These are phyloP conservation scores for Penicillium sclerotigenum DNA, from an alignment of 2,329 filamentous ascomycete species.

Conservation along the genomic window DNA sequence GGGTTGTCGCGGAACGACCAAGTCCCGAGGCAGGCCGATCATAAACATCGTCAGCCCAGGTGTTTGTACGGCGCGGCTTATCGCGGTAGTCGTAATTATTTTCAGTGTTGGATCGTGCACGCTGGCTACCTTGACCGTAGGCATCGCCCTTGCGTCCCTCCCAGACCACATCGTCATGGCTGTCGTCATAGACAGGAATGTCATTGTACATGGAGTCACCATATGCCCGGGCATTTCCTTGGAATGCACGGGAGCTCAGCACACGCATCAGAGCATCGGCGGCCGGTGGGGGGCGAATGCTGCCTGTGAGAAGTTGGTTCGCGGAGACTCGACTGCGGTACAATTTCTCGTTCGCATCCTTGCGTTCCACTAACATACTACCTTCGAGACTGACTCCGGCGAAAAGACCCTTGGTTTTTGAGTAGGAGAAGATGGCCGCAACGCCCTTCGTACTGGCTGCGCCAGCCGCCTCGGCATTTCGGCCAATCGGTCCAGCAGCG, in stretches of 20 bases:
- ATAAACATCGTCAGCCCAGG: conserved; percentile 51
- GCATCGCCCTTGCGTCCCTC: conserved; percentile 69
- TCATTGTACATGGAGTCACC: conserved; percentile 87
- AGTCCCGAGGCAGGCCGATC: conserved; percentile 40
- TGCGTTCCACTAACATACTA: conserved; percentile 85
- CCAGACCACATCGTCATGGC: conserved; percentile 80
- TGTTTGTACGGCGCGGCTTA: conserved; percentile 46
- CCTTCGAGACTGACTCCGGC: conserved; percentile 94
- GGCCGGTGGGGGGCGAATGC: conserved; percentile 72
- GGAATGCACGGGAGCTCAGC: conserved; percentile 80
- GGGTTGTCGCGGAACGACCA: conserved; percentile 35
- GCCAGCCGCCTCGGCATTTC: conserved; percentile 93
- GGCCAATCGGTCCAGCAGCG: conserved; percentile 86
- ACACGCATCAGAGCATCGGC: conserved; percentile 81
- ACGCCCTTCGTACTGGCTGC: conserved; percentile 87
- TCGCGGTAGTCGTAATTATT: conserved; percentile 58
- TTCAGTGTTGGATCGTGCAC: conserved; percentile 53
- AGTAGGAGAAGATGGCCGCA: conserved; percentile 92
- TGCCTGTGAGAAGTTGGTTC: conserved; percentile 73
- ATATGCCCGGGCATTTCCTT: conserved; percentile 54
- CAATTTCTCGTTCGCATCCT: conserved; percentile 95
- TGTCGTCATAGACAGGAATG: conserved; percentile 79
- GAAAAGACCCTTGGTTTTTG: conserved; percentile 95
- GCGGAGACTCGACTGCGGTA: conserved; percentile 83
- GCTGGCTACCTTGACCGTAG: conserved; percentile 63